Percentiles rank a stretch among this genome's conserved stretches.
These are phyloP conservation scores for Parmelia sp. DNA, from an alignment of 495 filamentous ascomycete species.

Conservation along the genomic window DNA sequence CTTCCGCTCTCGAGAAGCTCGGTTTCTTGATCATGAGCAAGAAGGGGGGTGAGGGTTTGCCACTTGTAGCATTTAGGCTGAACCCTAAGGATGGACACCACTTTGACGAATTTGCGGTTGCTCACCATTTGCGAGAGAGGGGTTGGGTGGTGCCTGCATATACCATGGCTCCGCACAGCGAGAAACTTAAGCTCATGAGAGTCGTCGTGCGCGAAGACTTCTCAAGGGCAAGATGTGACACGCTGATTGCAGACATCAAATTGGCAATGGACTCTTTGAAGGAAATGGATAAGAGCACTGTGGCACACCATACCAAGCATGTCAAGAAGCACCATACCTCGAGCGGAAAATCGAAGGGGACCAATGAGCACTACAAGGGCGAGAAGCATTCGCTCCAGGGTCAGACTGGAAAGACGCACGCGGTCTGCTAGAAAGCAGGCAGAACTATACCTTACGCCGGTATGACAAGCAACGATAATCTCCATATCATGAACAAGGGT, in stretches of 20 bases:
- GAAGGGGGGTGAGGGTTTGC: conserved; percentile 64
- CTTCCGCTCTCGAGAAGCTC: conserved; percentile 57
- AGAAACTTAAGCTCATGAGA: conserved; percentile 75
- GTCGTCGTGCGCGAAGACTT: conserved; percentile 90
- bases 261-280: conserved; percentile 60
- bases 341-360: conserved; percentile 51
- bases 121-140: conserved; percentile 72
- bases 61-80: conserved; percentile 79
- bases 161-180: conserved; percentile 83
- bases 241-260: conserved; percentile 65
- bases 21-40: conserved; percentile 85
- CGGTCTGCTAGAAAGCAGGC: conserved; percentile 54
- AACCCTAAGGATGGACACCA: conserved; percentile 50
- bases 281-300: conserved; percentile 62
- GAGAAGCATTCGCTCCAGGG: conserved; percentile 84
- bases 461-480: not conserved
- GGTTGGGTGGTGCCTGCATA: conserved; percentile 92
- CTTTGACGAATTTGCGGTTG: conserved; percentile 77
- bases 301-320: conserved; percentile 53
- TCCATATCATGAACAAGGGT: not conserved
- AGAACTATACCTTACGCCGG: not conserved
- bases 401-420: conserved; percentile 82
- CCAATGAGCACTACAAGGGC: conserved; percentile 60
- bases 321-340: conserved; percentile 51
- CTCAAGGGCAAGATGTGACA: conserved; percentile 65